These are phyloP conservation scores for Fusarium sp. DNA, from an alignment of 2,329 filamentous ascomycete genomes.

Conservation along the genomic window DNA sequence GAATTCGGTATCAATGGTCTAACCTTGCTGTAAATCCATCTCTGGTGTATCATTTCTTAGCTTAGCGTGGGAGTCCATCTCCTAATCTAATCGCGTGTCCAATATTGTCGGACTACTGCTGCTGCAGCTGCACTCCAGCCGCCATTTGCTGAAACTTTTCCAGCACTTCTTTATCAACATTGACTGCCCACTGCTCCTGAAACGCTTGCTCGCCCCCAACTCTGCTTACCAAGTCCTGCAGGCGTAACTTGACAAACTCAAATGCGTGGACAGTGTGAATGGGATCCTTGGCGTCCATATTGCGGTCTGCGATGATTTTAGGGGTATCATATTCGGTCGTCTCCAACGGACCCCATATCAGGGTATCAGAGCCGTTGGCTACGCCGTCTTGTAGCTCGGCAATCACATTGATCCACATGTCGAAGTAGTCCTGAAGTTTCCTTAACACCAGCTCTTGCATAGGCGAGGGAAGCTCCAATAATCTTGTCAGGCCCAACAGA, in stretches of 20 bases:
- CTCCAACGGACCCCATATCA: slow-evolving; percentile 62
- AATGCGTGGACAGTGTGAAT: slow-evolving; percentile 76
- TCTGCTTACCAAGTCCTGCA: slow-evolving; percentile 70
- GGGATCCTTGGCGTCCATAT: slow-evolving; percentile 71
- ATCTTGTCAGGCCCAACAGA: slow-evolving; percentile 77
- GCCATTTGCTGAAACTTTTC: slow-evolving; percentile 66
- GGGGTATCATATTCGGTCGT: slow-evolving; percentile 68
- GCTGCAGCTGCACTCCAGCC: slow-evolving; percentile 40
- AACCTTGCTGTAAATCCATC: slow-evolving; percentile 37
- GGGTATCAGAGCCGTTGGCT: slow-evolving; percentile 64
- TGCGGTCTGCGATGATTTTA: slow-evolving; percentile 66
- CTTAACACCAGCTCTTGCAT: slow-evolving; percentile 70
- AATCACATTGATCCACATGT: slow-evolving; percentile 80
- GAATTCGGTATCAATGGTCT: slow-evolving; percentile 26
- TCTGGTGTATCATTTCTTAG: slow-evolving; percentile 21
- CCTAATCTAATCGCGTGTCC: neutral
- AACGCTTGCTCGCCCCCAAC: slow-evolving; percentile 76
- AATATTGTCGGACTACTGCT: neutral
- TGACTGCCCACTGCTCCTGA: slow-evolving; percentile 75
- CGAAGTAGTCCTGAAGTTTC: slow-evolving; percentile 79
- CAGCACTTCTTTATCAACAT: slow-evolving; percentile 81
- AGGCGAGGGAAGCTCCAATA: slow-evolving; percentile 73
- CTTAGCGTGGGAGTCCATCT: slow-evolving; percentile 17
- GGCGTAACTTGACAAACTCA: slow-evolving; percentile 72
- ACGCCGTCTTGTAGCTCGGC: slow-evolving; percentile 73